Base-by-base conservation (phyloP, 768 basidiomycete genomes). In the Naganishia vishniacii region DNA sequence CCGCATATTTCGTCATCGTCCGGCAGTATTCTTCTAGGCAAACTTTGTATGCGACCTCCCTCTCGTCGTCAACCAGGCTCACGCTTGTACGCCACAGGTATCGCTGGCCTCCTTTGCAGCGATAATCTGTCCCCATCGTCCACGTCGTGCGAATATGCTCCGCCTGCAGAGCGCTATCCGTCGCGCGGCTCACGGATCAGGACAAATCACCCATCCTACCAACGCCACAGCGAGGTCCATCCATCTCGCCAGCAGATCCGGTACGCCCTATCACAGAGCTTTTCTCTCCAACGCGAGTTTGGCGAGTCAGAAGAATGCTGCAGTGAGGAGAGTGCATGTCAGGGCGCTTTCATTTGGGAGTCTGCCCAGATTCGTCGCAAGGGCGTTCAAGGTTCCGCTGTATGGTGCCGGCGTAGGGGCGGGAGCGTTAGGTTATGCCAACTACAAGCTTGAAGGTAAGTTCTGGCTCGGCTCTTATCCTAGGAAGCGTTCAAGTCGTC, bases 401-500 rank as follows among this genome's bases (percentile, higher is more conserved):
- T 91, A 90, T 16, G 91, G 88, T 6, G 88, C 86, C 37, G 90
- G 90, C 1, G 83, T 93, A 26, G 93, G 93, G 4, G 92, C 88
- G 0, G 93, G 93, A 11, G 87, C 90, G 0, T 80, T 94, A 62
- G 90, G 89, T 4, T 98, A 95, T 78, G 93, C 91, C 23, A 92
- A 94, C 76, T 94, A 94, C 81, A 92, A 92, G 79, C 86, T 94
- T 71, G 93, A 98, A 81, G 90, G 93, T 91, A 66, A 23, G 51
- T 48, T 28, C 3, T 20, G 16, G 1, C 16, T 48, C 31, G 20
- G 53, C 12, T 32, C 25, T 23, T 4, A 11, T 18, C 32, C 34
- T 6, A 32, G 15, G 23, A 13, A 26, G 44, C 7, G 37, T 12
- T 15, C 15, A 4, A 16, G 4, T 48, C 15, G 18, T 23, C 37